Percentiles rank a stretch among this genome's conserved stretches.
Conservation (phyloP, 805 yeast species). For the Barnettozyma siamensis region DNA sequence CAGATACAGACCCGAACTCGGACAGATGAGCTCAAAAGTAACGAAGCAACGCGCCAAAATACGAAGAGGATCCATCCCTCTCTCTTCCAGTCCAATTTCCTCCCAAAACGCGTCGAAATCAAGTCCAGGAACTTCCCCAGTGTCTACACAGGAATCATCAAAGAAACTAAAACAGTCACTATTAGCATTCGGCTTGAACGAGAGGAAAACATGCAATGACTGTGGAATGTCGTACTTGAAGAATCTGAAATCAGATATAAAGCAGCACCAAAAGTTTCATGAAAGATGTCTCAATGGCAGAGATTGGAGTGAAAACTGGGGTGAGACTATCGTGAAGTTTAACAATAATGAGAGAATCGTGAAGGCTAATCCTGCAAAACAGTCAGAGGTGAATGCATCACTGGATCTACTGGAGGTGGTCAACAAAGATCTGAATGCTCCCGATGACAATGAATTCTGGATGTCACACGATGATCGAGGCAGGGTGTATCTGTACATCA, state of each 20-base stretch:
- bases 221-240: conserved; percentile 52
- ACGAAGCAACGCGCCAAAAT: not conserved
- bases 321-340: conserved; percentile 14
- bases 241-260: conserved; percentile 36
- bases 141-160: not conserved
- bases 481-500: conserved; percentile 44
- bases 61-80: not conserved
- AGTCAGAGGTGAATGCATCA: conserved; percentile 30
- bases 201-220: conserved; percentile 33
- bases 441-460: conserved; percentile 41
- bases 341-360: conserved; percentile 27
- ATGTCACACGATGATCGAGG: conserved; percentile 29
- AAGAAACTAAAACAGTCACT: conserved; percentile 12
- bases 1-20: no score
- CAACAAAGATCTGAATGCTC: conserved; percentile 58
- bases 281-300: conserved; percentile 42
- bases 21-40: not conserved
- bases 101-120: conserved; percentile 5
- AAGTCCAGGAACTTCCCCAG: conserved; percentile 13
- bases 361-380: conserved; percentile 29
- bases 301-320: conserved; percentile 40
- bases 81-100: conserved; percentile 11
- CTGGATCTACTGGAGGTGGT: conserved; percentile 44
- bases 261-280: conserved; percentile 49
- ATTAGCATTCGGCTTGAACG: conserved; percentile 16